Percentiles rank a stretch among this genome's conserved stretches.
Conservation (phyloP, 2,329 filamentous ascomycete species). For the Fusarium sp. region DNA sequence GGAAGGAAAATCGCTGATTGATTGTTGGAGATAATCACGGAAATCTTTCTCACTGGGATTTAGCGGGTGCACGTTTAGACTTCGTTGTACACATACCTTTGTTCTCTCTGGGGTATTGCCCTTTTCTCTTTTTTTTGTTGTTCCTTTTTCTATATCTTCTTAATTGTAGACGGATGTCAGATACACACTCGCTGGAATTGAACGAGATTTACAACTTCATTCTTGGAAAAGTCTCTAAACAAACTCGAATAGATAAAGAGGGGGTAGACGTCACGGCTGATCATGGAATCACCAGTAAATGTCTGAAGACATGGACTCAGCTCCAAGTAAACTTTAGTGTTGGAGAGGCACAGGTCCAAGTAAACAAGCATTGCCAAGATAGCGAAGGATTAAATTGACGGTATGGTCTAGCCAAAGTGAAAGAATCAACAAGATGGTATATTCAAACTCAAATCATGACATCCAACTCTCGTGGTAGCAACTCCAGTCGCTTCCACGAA, state of each 20-base stretch:
- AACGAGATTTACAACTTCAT: constrained; percentile 19
- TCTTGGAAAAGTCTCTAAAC: background rate
- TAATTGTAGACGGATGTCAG: constrained; percentile 42
- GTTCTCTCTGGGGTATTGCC: constrained; percentile 9
- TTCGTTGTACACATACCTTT: constrained; percentile 29
- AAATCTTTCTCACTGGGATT: constrained; percentile 36
- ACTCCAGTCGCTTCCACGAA: background rate
- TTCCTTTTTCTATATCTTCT: constrained; percentile 40
- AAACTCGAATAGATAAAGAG: background rate
- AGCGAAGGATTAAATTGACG: background rate
- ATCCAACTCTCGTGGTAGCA: background rate
- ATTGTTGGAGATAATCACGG: constrained; percentile 25
- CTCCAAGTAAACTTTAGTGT: background rate
- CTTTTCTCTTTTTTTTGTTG: constrained; percentile 17
- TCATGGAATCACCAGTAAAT: background rate
- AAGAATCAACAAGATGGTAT: constrained; percentile 24
- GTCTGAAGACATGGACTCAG: background rate
- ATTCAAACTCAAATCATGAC: constrained; percentile 5
- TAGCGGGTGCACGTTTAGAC: constrained; percentile 39
- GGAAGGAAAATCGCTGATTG: constrained; percentile 10
- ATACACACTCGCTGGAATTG: constrained; percentile 41
- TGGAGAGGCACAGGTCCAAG: background rate
- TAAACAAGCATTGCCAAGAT: background rate
- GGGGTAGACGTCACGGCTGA: background rate
- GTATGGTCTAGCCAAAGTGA: background rate